Percentiles rank a stretch among this genome's conserved stretches.
phyloP scores from a whole-genome alignment of 352 stramenopile genomes.

The Pythium myriotylum region DNA sequence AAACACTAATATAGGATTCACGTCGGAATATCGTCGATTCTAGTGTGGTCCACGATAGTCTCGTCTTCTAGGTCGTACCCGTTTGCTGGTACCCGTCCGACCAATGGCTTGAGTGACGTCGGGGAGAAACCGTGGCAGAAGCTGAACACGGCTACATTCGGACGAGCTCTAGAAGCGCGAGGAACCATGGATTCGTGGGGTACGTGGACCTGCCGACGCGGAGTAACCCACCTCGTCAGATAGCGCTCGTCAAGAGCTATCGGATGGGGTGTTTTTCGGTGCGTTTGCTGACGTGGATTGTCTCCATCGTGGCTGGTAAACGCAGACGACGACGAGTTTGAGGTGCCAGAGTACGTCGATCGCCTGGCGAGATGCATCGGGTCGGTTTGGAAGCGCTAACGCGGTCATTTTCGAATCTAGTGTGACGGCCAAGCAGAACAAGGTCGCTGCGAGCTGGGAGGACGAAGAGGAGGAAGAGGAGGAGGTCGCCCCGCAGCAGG shows the following conservation, averaged over 20 bases:
- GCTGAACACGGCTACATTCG: too few species aligned
- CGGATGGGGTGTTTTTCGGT: slow-evolving; percentile 6
- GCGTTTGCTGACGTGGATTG: background rate
- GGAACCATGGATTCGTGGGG: slow-evolving; percentile 78
- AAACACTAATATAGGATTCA: background rate
- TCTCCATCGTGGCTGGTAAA: background rate
- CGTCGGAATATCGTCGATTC: background rate
- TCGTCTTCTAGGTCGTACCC: slow-evolving; percentile 8
- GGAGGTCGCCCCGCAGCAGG: slow-evolving; percentile 24
- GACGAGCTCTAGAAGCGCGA: background rate
- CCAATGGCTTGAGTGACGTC: slow-evolving; percentile 33
- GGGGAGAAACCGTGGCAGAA: slow-evolving; percentile 1
- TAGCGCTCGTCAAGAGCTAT: slow-evolving; percentile 11
- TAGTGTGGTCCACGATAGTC: slow-evolving; percentile 6
- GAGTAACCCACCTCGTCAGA: background rate
- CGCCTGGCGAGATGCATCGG: background rate
- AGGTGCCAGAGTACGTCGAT: slow-evolving; percentile 57
- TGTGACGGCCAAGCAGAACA: slow-evolving; percentile 41
- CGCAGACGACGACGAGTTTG: slow-evolving; percentile 83
- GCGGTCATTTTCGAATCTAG: background rate
- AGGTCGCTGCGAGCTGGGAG: slow-evolving; percentile 68
- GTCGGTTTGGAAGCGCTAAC: background rate
- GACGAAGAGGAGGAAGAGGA: slow-evolving; percentile 80
- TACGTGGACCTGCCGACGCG: slow-evolving; percentile 28
- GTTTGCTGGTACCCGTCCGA: slow-evolving; percentile 9